Evolutionary conservation across 2,329 filamentous ascomycete species (phyloP), one percentile per base, ranked within the genome.

Genomic region (Diaporthe sp.): DNA sequence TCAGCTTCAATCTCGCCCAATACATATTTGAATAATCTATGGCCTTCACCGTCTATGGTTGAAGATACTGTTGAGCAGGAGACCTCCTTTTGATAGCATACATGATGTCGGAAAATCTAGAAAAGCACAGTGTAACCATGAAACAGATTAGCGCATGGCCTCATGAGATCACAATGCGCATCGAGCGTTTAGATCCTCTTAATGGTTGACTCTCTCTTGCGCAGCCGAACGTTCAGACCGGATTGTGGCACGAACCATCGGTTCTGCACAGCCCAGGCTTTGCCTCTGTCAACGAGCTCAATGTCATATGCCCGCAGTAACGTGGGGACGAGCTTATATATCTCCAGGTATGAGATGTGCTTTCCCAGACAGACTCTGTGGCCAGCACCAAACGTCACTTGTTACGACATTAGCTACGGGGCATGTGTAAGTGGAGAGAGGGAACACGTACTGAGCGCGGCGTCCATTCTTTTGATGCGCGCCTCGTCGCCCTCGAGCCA

Each of bases 401-500:
- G 19, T 61, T 13, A 9, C 22, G 4, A 3, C 12, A 61, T 61
- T 42, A 61, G 58, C 9, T 1, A 31, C 17, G 28, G 6, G 17
- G 2, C 13, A 31, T 28, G 25, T 55, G 25, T 7, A 31, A 31
- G 13, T 15, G 5, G 15, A 61, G 22, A 34, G 10, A 9, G 4
- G 22, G 6, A 1, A 25, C 8, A 61, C 58, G 5, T 42, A 61
- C 58, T 25, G 37, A 61, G 58, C 5, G 58, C 58, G 13, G 58
- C 34, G 28, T 61, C 58, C 58, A 61, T 61, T 13, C 15, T 61
- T 37, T 61, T 42, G 12, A 42, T 42, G 22, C n/a, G 37, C 13
- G n/a, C 78, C 88, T 87, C 79, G 83, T 80, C 79, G 22, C 58
- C 61, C 44, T 81, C 79, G 15, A 85, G 77, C 84, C 91, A 92